Percentiles rank a stretch among this genome's conserved stretches.
Conservation (phyloP, 2,329 filamentous ascomycete genomes). For the Zymoseptoria crescenta region DNA sequence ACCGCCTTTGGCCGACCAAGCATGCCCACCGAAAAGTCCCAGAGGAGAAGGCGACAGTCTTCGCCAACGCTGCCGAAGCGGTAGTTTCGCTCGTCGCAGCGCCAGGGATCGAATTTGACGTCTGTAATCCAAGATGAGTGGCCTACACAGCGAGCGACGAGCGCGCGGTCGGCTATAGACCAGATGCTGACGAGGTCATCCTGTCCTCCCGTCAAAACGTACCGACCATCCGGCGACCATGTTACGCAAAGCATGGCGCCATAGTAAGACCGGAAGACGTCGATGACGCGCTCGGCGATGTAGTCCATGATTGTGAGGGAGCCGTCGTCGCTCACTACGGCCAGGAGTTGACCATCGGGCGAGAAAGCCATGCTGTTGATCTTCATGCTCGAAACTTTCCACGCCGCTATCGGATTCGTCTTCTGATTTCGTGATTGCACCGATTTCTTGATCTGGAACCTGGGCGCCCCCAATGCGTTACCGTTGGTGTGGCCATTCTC, state of each 20-base stretch:
- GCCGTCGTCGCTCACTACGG: constrained; percentile 86
- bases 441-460: constrained; percentile 74
- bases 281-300: constrained; percentile 77
- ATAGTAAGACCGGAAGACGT: constrained; percentile 85
- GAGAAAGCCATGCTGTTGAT: constrained; percentile 91
- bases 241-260: constrained; percentile 87
- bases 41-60: constrained; percentile 80
- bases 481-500: constrained; percentile 24
- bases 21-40: constrained; percentile 98
- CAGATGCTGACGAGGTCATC: constrained; percentile 96
- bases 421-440: constrained; percentile 92
- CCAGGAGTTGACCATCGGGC: constrained; percentile 77
- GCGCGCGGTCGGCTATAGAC: constrained; percentile 72
- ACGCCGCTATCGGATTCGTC: constrained; percentile 81
- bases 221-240: constrained; percentile 96
- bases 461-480: constrained; percentile 16
- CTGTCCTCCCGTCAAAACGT: constrained; percentile 89
- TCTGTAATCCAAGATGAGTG: constrained; percentile 93
- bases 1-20: constrained; percentile 74
- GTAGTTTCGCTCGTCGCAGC: constrained; percentile 91
- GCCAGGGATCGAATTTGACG: constrained; percentile 93
- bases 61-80: constrained; percentile 94
- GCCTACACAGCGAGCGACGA: constrained; percentile 87
- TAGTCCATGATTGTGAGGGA: constrained; percentile 87
- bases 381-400: constrained; percentile 85